phyloP scores from a whole-genome alignment of 768 basidiomycete species.

The Lentinus brumalis region DNA sequence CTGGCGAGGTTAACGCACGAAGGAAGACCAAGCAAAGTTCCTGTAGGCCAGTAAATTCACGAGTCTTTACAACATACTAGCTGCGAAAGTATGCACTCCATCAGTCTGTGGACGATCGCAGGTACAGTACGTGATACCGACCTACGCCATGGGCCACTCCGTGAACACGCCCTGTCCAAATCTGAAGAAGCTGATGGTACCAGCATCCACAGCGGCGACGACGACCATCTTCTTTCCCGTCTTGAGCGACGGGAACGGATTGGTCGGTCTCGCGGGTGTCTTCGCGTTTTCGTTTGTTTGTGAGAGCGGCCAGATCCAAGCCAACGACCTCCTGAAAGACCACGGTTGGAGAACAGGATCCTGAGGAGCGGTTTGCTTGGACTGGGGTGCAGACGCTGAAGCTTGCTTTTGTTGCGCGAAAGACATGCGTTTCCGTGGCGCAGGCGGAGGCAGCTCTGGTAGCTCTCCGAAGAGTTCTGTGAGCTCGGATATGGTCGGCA shows the following conservation, averaged over 20 bases:
- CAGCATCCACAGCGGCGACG: slow-evolving; percentile 86
- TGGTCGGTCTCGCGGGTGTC: slow-evolving; percentile 44
- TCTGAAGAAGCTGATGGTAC: slow-evolving; percentile 85
- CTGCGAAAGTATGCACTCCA: too few relatives aligned
- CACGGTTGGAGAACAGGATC: neutral
- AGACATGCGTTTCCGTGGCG: slow-evolving; percentile 47
- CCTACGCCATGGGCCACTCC: slow-evolving; percentile 72
- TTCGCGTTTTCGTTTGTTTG: slow-evolving; percentile 16
- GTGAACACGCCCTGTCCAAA: slow-evolving; percentile 86
- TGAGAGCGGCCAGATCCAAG: slow-evolving; percentile 26
- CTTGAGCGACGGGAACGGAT: slow-evolving; percentile 82
- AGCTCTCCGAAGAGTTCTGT: slow-evolving; percentile 68
- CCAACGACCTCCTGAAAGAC: slow-evolving; percentile 15
- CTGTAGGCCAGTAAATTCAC: too few relatives aligned
- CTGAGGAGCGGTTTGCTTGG: neutral
- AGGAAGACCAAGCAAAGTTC: too few relatives aligned
- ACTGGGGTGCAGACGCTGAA: slow-evolving; percentile 1
- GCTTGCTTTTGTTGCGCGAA: slow-evolving; percentile 24
- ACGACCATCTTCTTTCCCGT: slow-evolving; percentile 82
- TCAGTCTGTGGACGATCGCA: too few relatives aligned
- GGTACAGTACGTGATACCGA: neutral
- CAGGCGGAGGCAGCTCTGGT: slow-evolving; percentile 63
- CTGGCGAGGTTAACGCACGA: too few relatives aligned
- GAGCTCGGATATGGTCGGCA: slow-evolving; percentile 83
- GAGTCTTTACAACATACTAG: too few relatives aligned